Evolutionary conservation across 768 basidiomycete genomes (phyloP).

Genomic region (Chlorophyllum brunneum): DNA sequence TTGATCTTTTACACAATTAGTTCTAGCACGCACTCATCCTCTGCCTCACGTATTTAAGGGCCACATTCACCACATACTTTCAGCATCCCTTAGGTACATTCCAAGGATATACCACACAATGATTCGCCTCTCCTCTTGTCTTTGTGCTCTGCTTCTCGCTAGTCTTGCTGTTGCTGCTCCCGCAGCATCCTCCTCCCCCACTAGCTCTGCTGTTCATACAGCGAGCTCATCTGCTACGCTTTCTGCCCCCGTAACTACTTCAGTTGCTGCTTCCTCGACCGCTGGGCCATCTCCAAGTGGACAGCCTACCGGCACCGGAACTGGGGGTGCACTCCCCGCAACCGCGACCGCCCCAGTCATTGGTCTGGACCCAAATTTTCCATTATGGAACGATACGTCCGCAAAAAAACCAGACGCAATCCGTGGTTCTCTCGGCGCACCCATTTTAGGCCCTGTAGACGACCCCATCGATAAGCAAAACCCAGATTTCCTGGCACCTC

Average conservation of each 20-base stretch:
- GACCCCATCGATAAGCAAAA: constrained; percentile 38
- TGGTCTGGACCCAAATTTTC: constrained; percentile 39
- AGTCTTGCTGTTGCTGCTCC: constrained; percentile 24
- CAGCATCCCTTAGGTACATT: background rate
- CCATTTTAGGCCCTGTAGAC: constrained; percentile 40
- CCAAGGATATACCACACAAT: constrained; percentile 19
- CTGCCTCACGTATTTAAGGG: constrained; percentile 8
- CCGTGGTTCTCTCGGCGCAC: constrained; percentile 36
- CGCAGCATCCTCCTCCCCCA: constrained; percentile 15
- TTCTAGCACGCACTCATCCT: no score
- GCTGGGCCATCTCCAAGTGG: constrained; percentile 16
- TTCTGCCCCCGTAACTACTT: constrained; percentile 7
- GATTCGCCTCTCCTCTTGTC: constrained; percentile 32
- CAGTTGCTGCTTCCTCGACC: background rate
- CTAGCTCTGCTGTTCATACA: constrained; percentile 16
- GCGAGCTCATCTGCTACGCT: constrained; percentile 17
- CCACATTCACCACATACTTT: background rate
- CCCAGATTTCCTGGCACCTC: constrained; percentile 40
- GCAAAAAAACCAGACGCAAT: constrained; percentile 28
- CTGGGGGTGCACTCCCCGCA: constrained; percentile 22
- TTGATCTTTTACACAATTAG: background rate
- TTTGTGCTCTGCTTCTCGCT: constrained; percentile 32
- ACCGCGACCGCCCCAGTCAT: constrained; percentile 42
- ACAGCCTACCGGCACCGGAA: constrained; percentile 12
- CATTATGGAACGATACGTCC: constrained; percentile 29